Conservation (phyloP, 1,284 basidiomycete species). For the Tetrapyrgos nigripes region DNA sequence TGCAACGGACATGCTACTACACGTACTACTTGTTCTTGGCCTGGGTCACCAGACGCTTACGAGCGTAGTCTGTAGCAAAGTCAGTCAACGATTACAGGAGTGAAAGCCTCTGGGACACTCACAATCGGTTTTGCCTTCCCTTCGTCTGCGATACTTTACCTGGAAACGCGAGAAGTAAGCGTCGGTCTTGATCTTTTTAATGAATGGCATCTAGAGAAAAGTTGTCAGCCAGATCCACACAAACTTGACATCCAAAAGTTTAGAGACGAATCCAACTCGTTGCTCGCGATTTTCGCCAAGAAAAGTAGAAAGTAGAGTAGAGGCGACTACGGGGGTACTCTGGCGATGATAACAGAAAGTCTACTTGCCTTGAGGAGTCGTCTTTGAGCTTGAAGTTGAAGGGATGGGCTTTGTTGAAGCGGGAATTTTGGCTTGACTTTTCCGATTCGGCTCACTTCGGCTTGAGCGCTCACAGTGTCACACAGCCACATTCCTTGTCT, state of each 20-base stretch:
- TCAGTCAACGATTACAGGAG: not conserved
- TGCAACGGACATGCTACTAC: conserved; percentile 3
- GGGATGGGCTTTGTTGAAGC: conserved; percentile 37
- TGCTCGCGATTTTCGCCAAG: conserved; percentile 38
- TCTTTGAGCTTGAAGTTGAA: conserved; percentile 64
- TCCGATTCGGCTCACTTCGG: not conserved
- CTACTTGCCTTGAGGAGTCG: too few species aligned
- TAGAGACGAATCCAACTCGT: not conserved
- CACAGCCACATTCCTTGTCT: conserved; percentile 5
- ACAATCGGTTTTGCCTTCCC: conserved; percentile 99
- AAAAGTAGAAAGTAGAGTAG: not conserved
- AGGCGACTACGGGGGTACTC: too few species aligned
- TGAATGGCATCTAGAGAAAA: conserved; percentile 78
- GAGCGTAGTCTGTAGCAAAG: conserved; percentile 84
- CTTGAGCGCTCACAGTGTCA: too few species aligned
- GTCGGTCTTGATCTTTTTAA: conserved; percentile 87
- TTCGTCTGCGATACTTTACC: conserved; percentile 94
- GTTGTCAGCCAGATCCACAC: conserved; percentile 40
- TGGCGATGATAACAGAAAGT: too few species aligned
- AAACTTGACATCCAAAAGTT: conserved; percentile 9
- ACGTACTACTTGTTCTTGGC: conserved; percentile 99
- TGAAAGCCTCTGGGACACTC: conserved; percentile 35
- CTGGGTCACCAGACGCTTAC: conserved; percentile 95
- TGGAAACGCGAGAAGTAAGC: conserved; percentile 99
- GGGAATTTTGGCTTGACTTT: not conserved